These are phyloP conservation scores for Viridothelium virens DNA, from an alignment of 495 filamentous ascomycete genomes.

Conservation along the genomic window DNA sequence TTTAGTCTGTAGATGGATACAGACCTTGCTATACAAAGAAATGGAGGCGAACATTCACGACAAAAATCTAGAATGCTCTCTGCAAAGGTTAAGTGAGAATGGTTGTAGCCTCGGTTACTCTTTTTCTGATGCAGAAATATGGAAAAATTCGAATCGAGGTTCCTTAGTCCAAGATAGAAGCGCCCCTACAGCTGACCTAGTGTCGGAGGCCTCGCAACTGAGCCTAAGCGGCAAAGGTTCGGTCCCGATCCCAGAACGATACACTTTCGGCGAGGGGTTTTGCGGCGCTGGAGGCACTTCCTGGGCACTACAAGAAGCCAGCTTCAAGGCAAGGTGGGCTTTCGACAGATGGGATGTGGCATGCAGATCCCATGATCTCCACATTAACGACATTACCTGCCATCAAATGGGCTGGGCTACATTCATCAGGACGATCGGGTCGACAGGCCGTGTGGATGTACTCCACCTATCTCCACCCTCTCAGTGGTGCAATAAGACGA, in stretches of 20 bases:
- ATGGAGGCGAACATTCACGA: not conserved
- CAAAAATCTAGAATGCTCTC: not conserved
- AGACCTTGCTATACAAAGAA: not conserved
- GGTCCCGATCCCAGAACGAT: not conserved
- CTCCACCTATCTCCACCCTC: constrained; percentile 80
- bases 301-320: constrained; percentile 56
- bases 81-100: not conserved
- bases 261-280: constrained; percentile 50
- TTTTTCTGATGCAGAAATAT: not conserved
- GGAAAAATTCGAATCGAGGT: not conserved
- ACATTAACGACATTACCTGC: constrained; percentile 47
- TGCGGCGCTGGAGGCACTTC: constrained; percentile 73
- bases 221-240: not conserved
- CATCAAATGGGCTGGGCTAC: constrained; percentile 32
- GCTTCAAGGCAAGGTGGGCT: constrained; percentile 50
- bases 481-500: constrained; percentile 70
- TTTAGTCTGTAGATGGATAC: not conserved
- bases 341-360: constrained; percentile 56
- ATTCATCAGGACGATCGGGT: constrained; percentile 35
- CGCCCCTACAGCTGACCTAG: not conserved
- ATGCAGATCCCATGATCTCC: constrained; percentile 47
- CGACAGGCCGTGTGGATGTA: constrained; percentile 52
- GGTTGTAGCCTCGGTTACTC: not conserved
- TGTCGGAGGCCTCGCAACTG: not conserved
- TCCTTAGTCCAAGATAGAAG: not conserved